Evolutionary conservation across 306 rosid genomes (phyloP), one percentile per base, ranked within the genome.

Genomic region (Cucumis hystrix): DNA sequence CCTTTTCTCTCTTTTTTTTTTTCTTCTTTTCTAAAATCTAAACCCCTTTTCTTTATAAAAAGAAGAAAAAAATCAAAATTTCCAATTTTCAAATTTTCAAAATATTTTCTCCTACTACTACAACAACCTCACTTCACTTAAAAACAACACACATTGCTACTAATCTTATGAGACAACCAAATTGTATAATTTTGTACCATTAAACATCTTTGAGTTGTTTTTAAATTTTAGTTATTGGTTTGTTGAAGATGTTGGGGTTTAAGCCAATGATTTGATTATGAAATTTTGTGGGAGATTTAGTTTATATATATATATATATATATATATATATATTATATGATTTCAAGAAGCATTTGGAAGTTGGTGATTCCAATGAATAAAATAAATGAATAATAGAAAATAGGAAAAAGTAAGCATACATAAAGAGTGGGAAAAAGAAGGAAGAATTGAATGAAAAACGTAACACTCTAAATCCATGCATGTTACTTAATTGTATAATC

Each of bases 391-490:
- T 6, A 13, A 60, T 8, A 47, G 8, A 14, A 7, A 8, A 51
- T 0, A 15, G 55, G 56, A 17, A 51, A 72, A 49, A 28, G 77
- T 25, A 72, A 54, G 61, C 61, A 49, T 33, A 72, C 15, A 49
- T 8, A 51, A 39, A 25, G 77, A 72, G 77, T 16, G 61, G 18
- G 25, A 72, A 17, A 69, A 23, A 21, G 75, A 20, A 20, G 39
- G 57, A 28, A 43, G 45, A 30, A 45, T 14, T 49, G 21, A 72
- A 72, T 51, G 62, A 33, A 72, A 72, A 72, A 72, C 47, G 77
- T 52, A 72, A 72, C 77, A 72, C 77, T 30, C 60, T 45, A 72
- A 72, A 72, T 51, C 77, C 77, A 72, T 72, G 77, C 77, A 72
- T 49, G 61, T 72, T 52, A 16, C 62, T 71, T 71, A 25, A 70